Evolutionary conservation across 306 rosid genomes (phyloP).

Genomic region (Acacia crassicarpa): DNA sequence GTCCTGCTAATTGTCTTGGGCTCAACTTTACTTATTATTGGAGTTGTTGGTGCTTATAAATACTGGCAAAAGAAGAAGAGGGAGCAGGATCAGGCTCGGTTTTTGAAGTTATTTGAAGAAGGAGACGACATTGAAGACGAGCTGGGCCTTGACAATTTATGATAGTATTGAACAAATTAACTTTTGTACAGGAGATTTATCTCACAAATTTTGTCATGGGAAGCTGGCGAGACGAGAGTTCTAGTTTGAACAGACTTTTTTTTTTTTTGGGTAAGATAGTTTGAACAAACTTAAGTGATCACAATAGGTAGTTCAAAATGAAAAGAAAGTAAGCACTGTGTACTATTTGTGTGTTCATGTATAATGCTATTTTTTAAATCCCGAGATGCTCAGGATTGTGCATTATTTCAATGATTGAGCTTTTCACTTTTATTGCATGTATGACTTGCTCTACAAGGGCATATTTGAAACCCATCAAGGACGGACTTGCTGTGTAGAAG

Average conservation of each 20-base stretch:
- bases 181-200: constrained; percentile 49
- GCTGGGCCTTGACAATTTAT: constrained; percentile 65
- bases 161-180: constrained; percentile 28
- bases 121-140: constrained; percentile 91
- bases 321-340: neutral
- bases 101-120: constrained; percentile 86
- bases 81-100: constrained; percentile 87
- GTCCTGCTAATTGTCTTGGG: constrained; percentile 40
- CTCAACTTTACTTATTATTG: constrained; percentile 39
- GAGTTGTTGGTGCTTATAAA: constrained; percentile 48
- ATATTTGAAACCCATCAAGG: too few species aligned
- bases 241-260: neutral
- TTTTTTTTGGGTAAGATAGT: too few species aligned
- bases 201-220: constrained; percentile 44
- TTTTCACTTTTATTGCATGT: too few species aligned
- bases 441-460: too few species aligned
- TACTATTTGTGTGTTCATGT: constrained; percentile 15
- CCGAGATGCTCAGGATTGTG: neutral
- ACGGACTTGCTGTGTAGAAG: neutral
- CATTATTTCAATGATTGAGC: too few species aligned
- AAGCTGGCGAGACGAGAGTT: constrained; percentile 19
- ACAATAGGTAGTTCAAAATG: neutral
- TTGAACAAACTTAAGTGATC: neutral
- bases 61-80: constrained; percentile 91
- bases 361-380: constrained; percentile 10